Percentiles rank a stretch among this genome's conserved stretches.
phyloP scores from a whole-genome alignment of 139 green algal species.

The Gonium pectorale region DNA sequence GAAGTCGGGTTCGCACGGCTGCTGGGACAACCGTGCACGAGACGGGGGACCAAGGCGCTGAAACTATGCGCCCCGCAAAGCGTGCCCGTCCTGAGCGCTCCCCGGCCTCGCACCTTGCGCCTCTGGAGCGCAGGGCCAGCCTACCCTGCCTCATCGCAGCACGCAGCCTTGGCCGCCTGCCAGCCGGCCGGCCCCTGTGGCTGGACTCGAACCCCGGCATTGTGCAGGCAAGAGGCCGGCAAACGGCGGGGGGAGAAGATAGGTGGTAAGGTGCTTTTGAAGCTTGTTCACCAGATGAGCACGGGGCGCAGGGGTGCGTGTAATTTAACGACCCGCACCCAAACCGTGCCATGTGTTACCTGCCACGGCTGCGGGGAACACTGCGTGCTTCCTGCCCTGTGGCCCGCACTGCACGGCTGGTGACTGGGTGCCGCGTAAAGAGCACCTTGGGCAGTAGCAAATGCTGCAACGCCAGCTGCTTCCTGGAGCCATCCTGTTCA shows the following conservation, averaged over 20 bases:
- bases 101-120: neutral
- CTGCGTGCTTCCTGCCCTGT: neutral
- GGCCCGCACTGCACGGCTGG: neutral
- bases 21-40: neutral
- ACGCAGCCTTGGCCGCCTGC: neutral
- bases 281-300: too few species aligned
- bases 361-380: neutral
- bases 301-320: neutral
- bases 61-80: too few species aligned
- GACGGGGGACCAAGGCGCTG: too few species aligned
- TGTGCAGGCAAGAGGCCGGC: neutral
- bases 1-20: neutral
- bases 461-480: too few species aligned
- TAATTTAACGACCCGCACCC: neutral
- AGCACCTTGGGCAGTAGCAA: too few species aligned
- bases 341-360: neutral
- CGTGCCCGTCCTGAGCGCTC: neutral
- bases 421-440: too few species aligned
- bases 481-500: neutral
- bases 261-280: neutral
- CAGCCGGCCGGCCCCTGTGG: neutral
- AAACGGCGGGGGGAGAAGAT: neutral
- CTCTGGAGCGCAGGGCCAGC: conserved; percentile 6
- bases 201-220: neutral
- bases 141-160: neutral